Conservation (phyloP, 176 grass and related monocot genomes). For the Oryza nivara region DNA sequence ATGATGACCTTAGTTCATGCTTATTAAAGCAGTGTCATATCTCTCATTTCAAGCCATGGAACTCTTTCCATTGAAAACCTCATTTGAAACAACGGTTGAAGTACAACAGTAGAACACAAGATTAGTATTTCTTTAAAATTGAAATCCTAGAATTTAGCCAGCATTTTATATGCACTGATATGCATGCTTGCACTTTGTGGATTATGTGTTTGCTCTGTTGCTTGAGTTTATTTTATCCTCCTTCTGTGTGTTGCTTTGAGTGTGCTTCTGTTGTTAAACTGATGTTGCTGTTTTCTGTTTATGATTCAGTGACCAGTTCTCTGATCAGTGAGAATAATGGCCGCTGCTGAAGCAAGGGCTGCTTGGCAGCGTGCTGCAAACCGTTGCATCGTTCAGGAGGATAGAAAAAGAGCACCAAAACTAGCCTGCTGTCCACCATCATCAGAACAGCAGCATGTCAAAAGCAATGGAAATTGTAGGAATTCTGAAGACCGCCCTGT, state of each 20-base stretch:
- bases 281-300: conserved; percentile 10
- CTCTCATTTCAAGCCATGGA: neutral
- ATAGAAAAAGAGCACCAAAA: conserved; percentile 92
- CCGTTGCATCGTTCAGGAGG: conserved; percentile 84
- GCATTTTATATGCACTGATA: neutral
- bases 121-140: neutral
- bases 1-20: neutral
- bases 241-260: neutral
- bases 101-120: neutral
- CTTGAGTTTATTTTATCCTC: neutral
- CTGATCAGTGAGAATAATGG: conserved; percentile 55
- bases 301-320: conserved; percentile 5
- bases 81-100: neutral
- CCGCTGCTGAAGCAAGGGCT: conserved; percentile 94
- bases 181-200: neutral
- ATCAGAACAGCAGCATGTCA: conserved; percentile 50
- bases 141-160: neutral
- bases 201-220: conserved; percentile 13
- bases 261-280: neutral
- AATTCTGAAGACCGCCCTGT: conserved; percentile 41
- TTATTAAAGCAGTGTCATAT: neutral
- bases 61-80: neutral
- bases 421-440: conserved; percentile 64
- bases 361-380: conserved; percentile 88
- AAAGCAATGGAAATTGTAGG: conserved; percentile 34